Percentiles rank a stretch among this genome's conserved stretches.
Evolutionary conservation across 768 basidiomycete genomes (phyloP).

Genomic region (Punctularia strigosozonata): DNA sequence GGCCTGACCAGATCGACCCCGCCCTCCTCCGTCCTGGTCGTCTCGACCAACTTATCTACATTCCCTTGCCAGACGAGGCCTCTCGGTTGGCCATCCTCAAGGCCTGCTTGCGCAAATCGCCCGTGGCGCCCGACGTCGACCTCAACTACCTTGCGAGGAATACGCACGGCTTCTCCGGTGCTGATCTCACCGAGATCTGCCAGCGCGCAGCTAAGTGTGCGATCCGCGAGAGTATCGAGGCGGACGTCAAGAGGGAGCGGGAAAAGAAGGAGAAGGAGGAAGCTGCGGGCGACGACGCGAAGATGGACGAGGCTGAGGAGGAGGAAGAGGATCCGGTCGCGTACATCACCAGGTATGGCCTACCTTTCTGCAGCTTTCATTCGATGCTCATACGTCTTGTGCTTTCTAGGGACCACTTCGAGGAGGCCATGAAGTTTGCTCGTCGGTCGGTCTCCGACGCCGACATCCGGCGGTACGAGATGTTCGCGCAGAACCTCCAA

Average conservation of each 20-base stretch:
- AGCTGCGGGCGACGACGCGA: conserved; percentile 50
- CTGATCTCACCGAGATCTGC: conserved; percentile 98
- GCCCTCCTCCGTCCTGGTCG: conserved; percentile 94
- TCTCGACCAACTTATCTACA: conserved; percentile 98
- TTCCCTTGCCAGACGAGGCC: conserved; percentile 91
- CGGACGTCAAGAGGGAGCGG: conserved; percentile 70
- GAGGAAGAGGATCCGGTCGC: conserved; percentile 86
- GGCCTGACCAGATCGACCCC: conserved; percentile 91
- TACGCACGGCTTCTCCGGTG: conserved; percentile 98
- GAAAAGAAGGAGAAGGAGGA: conserved; percentile 80
- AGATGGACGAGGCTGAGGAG: conserved; percentile 62
- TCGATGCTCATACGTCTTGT: conserved; percentile 3
- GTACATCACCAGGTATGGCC: conserved; percentile 59
- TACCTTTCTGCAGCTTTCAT: conserved; percentile 2
- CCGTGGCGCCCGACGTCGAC: conserved; percentile 73
- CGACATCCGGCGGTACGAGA: conserved; percentile 96
- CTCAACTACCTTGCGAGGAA: conserved; percentile 78
- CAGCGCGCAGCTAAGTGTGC: conserved; percentile 96
- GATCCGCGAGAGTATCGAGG: conserved; percentile 89
- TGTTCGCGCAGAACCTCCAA: conserved; percentile 89
- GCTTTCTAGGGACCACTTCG: conserved; percentile 76
- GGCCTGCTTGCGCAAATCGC: conserved; percentile 87
- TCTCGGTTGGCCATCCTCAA: conserved; percentile 87
- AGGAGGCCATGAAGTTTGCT: conserved; percentile 97
- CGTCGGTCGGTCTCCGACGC: conserved; percentile 94